Evolutionary conservation across 805 yeast species (phyloP), one percentile per base, ranked within the genome.

Genomic region (Zygosaccharomyces rouxii): DNA sequence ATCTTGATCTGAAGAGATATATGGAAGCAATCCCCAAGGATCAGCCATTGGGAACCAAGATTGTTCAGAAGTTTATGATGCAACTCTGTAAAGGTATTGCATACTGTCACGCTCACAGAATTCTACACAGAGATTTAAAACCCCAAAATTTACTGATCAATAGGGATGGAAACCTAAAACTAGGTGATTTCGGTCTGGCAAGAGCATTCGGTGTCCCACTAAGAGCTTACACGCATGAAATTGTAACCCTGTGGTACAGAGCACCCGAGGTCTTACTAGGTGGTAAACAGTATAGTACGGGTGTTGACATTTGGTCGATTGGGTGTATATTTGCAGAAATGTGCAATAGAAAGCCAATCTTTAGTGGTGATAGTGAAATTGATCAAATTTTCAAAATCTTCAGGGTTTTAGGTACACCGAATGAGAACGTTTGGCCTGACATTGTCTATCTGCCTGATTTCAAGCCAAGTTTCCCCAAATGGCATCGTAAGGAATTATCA

Each of bases 151-250:
- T 94, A 57, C 77, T 94, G 60, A 92, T 95, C 60, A 89, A 84
- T 67, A 73, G 76, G 57, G 90, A 89, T 66, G 99, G 99, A 6
- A 94, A 86, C 65, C 75, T 94, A 59, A 94, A 94, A 66, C 73
- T 94, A 54, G 99, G 96, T 33, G 99, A 94, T 72, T 94, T 94
- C 66, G 99, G 99, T 31, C 77, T 94, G 49, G 98, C 98, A 0
- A 76, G 99, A 55, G 99, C 99, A 4, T 94, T 88, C 71, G 99
- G 99, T 14, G 95, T 94, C 46, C 99, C 99, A 2, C 92, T 94
- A 53, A 89, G 95, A 71, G 94, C 99, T 0, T 94, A 90, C 63
- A 88, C 97, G 18, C 94, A 92, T 68, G 99, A 94, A 67, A 98
- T 94, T 46, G 99, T 94, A 39, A 94, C 99, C 0, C 73, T 94